Evolutionary conservation across 257 asterid species (phyloP).

Genomic region (Echium plantagineum): DNA sequence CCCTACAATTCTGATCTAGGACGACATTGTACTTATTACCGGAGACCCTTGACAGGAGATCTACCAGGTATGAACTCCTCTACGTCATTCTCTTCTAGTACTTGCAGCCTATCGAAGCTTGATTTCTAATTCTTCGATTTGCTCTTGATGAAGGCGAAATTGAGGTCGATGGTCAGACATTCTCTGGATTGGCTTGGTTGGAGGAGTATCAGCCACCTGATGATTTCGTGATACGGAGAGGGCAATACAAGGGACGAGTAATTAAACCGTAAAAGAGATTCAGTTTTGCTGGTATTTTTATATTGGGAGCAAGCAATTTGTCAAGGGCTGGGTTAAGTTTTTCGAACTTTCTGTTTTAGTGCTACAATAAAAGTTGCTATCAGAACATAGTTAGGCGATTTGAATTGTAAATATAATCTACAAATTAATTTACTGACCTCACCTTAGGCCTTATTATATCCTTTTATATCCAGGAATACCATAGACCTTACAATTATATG

Average conservation of each 20-base stretch:
- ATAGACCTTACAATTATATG: too few relatives aligned
- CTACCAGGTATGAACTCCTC: slow-evolving; percentile 52
- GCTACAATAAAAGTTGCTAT: slow-evolving; percentile 21
- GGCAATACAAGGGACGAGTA: slow-evolving; percentile 81
- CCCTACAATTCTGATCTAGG: slow-evolving; percentile 91
- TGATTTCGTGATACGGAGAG: slow-evolving; percentile 81
- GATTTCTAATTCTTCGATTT: slow-evolving; percentile 1
- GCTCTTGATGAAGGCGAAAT: slow-evolving; percentile 34
- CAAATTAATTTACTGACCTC: slow-evolving; percentile 30
- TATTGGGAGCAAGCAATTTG: slow-evolving; percentile 13
- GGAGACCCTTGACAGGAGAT: slow-evolving; percentile 51
- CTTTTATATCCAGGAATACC: neutral
- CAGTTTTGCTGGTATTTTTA: slow-evolving; percentile 22
- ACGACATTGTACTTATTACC: slow-evolving; percentile 85
- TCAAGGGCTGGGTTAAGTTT: slow-evolving; percentile 24
- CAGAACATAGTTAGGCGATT: slow-evolving; percentile 30
- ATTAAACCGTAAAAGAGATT: slow-evolving; percentile 40
- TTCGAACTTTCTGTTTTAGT: slow-evolving; percentile 21
- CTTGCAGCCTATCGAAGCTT: neutral
- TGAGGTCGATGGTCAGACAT: slow-evolving; percentile 61
- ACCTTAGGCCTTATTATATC: slow-evolving; percentile 11
- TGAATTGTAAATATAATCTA: slow-evolving; percentile 62
- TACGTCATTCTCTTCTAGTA: neutral
- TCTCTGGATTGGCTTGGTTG: slow-evolving; percentile 74
- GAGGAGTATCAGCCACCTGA: slow-evolving; percentile 89